Percentiles rank a stretch among this genome's conserved stretches.
phyloP scores from a whole-genome alignment of 805 yeast species.

The Candida insectalens region DNA sequence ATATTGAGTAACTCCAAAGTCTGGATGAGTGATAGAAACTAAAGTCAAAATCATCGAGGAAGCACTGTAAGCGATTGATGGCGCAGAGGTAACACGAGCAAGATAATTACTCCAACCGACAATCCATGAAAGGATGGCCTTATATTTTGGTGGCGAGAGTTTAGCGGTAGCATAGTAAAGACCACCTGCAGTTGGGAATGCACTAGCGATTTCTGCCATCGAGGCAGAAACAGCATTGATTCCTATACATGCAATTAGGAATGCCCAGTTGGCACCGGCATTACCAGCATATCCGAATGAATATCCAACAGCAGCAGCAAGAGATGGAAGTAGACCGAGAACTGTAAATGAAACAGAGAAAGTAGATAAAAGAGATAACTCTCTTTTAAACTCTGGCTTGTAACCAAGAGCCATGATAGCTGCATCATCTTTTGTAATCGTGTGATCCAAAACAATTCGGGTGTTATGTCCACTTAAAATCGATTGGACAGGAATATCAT shows the following conservation, averaged over 20 bases:
- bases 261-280: slow-evolving; percentile 57
- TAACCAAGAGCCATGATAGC: slow-evolving; percentile 49
- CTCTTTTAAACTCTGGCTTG: slow-evolving; percentile 57
- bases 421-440: slow-evolving; percentile 40
- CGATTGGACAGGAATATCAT: slow-evolving; percentile 16
- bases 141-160: slow-evolving; percentile 45
- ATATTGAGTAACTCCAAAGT: slow-evolving; percentile 34
- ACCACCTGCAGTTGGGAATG: slow-evolving; percentile 62
- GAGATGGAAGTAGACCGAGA: slow-evolving; percentile 55
- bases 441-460: slow-evolving; percentile 33
- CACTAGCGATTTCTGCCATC: slow-evolving; percentile 56
- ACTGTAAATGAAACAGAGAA: slow-evolving; percentile 59
- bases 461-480: slow-evolving; percentile 12
- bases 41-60: slow-evolving; percentile 49
- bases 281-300: slow-evolving; percentile 54
- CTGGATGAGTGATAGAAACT: slow-evolving; percentile 29
- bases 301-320: slow-evolving; percentile 54
- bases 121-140: slow-evolving; percentile 49
- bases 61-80: slow-evolving; percentile 48
- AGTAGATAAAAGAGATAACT: slow-evolving; percentile 44
- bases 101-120: slow-evolving; percentile 60
- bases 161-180: slow-evolving; percentile 61
- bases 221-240: slow-evolving; percentile 49
- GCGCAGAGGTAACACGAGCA: slow-evolving; percentile 53
- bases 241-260: slow-evolving; percentile 44